phyloP scores from a whole-genome alignment of 768 basidiomycete species.

The Boletales sp. region DNA sequence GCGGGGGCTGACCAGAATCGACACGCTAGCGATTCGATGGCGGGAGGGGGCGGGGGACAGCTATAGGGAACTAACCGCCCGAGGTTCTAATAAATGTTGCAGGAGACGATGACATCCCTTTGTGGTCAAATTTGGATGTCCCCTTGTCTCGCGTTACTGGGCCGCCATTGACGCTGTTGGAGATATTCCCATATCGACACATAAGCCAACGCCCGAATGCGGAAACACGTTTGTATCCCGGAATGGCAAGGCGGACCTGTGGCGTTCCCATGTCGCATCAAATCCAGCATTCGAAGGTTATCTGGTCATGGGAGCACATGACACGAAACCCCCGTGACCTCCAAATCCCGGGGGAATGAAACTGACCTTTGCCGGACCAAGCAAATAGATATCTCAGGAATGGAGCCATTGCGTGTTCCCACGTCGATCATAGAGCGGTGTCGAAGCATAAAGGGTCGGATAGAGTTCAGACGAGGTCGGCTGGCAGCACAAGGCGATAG shows the following conservation, averaged over 20 bases:
- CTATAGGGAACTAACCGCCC: not conserved
- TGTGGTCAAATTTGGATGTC: constrained; percentile 26
- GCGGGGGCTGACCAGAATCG: constrained; percentile 5
- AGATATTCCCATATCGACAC: constrained; percentile 20
- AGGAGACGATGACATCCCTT: constrained; percentile 4
- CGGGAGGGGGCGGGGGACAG: constrained; percentile 1
- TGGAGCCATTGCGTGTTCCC: not conserved
- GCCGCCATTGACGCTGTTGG: not conserved
- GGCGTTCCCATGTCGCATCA: constrained; percentile 1
- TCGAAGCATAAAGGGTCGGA: constrained; percentile 1
- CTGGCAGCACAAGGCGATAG: not conserved
- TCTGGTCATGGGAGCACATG: constrained; percentile 8
- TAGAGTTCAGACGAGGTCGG: not conserved
- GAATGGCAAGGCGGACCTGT: constrained; percentile 13
- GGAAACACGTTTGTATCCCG: constrained; percentile 21
- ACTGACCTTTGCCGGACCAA: not conserved
- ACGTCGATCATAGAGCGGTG: constrained; percentile 12
- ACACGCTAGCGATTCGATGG: constrained; percentile 4
- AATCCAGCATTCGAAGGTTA: not conserved
- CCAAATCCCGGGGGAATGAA: not conserved
- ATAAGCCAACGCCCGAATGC: constrained; percentile 24
- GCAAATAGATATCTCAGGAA: not conserved
- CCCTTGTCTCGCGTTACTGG: constrained; percentile 20
- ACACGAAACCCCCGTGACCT: constrained; percentile 18
- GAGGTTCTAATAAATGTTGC: constrained; percentile 23